Conservation (phyloP, 2,329 filamentous ascomycete species). For the Hypoxylon sp. region DNA sequence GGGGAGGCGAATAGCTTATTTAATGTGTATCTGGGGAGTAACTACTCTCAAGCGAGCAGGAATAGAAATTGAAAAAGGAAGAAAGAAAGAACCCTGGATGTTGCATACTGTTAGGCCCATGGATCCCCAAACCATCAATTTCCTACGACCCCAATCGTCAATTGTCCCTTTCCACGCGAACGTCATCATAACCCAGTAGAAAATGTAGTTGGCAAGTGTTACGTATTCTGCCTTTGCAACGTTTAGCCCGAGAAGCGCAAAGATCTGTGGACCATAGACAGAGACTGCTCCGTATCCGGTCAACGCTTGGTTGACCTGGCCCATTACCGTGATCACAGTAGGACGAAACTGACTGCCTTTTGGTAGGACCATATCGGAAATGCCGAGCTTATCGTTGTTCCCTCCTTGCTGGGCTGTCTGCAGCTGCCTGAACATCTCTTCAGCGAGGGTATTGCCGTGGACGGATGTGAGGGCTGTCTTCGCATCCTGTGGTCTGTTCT, state of each 20-base stretch:
- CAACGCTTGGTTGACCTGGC: slow-evolving; percentile 67
- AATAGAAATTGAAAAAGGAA: no score
- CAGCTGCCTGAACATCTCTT: slow-evolving; percentile 59
- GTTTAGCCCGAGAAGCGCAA: slow-evolving; percentile 66
- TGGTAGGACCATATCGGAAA: slow-evolving; percentile 66
- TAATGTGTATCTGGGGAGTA: no score
- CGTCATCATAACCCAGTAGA: slow-evolving; percentile 69
- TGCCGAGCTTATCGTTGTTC: slow-evolving; percentile 56
- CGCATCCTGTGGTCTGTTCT: slow-evolving; percentile 60
- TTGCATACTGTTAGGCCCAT: slow-evolving; percentile 53
- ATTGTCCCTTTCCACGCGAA: slow-evolving; percentile 68
- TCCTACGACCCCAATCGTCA: slow-evolving; percentile 62
- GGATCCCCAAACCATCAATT: slow-evolving; percentile 62
- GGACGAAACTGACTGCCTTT: slow-evolving; percentile 68
- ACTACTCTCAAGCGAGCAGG: no score
- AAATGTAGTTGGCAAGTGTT: slow-evolving; percentile 68
- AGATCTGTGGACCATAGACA: slow-evolving; percentile 71
- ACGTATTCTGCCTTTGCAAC: slow-evolving; percentile 61
- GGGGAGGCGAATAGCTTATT: no score
- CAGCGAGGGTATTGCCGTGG: slow-evolving; percentile 58
- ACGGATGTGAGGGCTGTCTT: slow-evolving; percentile 57
- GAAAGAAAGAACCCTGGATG: no score
- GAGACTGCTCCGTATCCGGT: slow-evolving; percentile 67
- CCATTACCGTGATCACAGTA: slow-evolving; percentile 68
- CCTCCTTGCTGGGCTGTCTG: slow-evolving; percentile 60